Evolutionary conservation across 1,139 yeast species (phyloP), one percentile per base, ranked within the genome.

Genomic region (Yamadazyma diospyri): DNA sequence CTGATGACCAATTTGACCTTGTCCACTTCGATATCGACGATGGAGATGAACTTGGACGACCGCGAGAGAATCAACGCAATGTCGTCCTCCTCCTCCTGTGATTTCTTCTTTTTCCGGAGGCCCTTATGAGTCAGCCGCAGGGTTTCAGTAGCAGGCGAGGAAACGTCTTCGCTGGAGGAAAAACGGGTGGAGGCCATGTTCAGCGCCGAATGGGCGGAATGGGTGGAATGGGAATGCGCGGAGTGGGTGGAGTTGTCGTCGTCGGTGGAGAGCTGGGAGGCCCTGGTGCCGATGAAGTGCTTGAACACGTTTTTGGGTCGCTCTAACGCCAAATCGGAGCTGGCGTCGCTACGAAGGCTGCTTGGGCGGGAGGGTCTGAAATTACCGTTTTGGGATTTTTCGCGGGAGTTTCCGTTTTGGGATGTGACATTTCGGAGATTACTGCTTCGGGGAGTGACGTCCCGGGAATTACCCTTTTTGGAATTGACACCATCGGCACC

Each of bases 1-100:
- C 94, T 83, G 15, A 87, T 69, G 27, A 78, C 64, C 28, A 88
- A 56, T 16, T 64, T 59, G 27, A 80, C 67, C 23, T 72, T 65
- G 4, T 70, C 61, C 25, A 88, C 68, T 27, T 69, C 68, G 36
- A 86, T 67, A 33, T 72, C 69, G 16, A 78, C 75, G 27, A 86
- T 74, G 25, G 83, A 76, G 41, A 82, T 69, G 50, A 78, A 82
- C 36, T 72, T 72, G 20, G 83, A 70, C 0, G 94, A 84, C 31
- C 95, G 64, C 2, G 51, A 41, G 11, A 52, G 43, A 12, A 53
- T 48, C 14, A 50, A 37, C 0, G 51, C 43, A 9, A 53, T 35
- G 23, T 52, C 54, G 34, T 53, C 57, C 17, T 38, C 45, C 16
- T 39, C 39, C n/a, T 30, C 27, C n/a, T 36, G 51, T 48, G 18